phyloP scores from a whole-genome alignment of 148 eudicot genomes.

The Camellia sinensis region DNA sequence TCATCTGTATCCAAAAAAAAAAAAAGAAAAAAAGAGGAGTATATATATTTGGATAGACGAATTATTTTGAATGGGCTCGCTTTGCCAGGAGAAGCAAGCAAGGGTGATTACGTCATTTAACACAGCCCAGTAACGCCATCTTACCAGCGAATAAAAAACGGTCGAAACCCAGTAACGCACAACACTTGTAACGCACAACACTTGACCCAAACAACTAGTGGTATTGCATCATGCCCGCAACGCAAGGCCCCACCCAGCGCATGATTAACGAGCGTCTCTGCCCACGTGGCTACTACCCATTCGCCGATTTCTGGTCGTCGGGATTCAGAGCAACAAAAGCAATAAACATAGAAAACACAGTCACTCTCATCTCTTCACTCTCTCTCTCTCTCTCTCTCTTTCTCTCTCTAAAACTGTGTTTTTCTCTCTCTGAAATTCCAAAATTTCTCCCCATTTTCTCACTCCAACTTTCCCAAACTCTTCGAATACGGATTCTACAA shows the following conservation, averaged over 20 bases:
- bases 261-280: slow-evolving; percentile 17
- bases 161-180: neutral
- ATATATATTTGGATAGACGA: neutral
- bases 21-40: neutral
- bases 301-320: slow-evolving; percentile 23
- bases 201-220: neutral
- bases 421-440: slow-evolving; percentile 20
- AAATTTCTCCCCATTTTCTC: slow-evolving; percentile 23
- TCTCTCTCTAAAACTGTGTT: slow-evolving; percentile 19
- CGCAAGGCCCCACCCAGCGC: neutral
- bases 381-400: slow-evolving; percentile 8
- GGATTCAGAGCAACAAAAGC: slow-evolving; percentile 29
- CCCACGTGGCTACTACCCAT: slow-evolving; percentile 25
- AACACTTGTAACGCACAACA: too few relatives aligned
- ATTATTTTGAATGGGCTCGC: neutral
- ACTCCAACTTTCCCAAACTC: slow-evolving; percentile 9
- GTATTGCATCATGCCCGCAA: slow-evolving; percentile 12
- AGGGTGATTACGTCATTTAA: slow-evolving; percentile 1
- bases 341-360: slow-evolving; percentile 14
- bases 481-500: slow-evolving; percentile 21
- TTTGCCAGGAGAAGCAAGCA: neutral
- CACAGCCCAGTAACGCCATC: neutral
- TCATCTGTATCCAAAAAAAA: too few relatives aligned
- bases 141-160: neutral
- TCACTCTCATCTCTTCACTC: slow-evolving; percentile 13